A percentile compares a stretch with the other conserved stretches of the same genome.
phyloP scores from a whole-genome alignment of 257 asterid species.

The Anisodus tanguticus region DNA sequence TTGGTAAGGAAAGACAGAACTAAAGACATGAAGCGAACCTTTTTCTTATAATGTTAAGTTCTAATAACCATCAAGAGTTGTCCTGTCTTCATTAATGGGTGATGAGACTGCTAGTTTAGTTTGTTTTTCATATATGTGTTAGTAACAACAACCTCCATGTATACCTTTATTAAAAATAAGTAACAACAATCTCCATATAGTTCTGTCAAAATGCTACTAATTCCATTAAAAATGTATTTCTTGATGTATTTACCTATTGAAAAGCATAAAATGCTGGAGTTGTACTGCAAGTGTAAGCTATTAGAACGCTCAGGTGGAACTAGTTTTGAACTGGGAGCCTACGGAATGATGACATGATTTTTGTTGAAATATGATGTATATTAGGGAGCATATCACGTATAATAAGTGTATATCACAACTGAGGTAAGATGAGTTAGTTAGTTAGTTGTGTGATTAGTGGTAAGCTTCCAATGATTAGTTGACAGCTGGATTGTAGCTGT shows the following conservation, averaged over 20 bases:
- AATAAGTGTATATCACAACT: no score
- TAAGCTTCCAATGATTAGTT: no score
- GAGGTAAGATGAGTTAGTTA: no score
- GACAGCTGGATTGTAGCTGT: no score
- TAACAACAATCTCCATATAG: not conserved
- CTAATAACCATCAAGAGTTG: not conserved
- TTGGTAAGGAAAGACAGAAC: conserved; percentile 12
- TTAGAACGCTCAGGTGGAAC: not conserved
- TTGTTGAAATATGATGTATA: not conserved
- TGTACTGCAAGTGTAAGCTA: not conserved
- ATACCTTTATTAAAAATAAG: no score
- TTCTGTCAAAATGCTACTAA: not conserved
- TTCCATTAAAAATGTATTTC: not conserved
- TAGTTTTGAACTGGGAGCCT: not conserved
- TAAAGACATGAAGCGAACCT: not conserved
- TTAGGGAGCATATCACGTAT: no score
- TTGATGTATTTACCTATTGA: not conserved
- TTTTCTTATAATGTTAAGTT: not conserved
- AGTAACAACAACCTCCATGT: not conserved
- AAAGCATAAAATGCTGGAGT: not conserved
- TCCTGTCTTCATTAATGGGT: not conserved
- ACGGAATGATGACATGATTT: not conserved
- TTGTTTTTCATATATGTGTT: not conserved
- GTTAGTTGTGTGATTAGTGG: no score
- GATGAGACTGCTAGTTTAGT: not conserved